These are phyloP conservation scores for Neoboletus subvelutipes DNA, from an alignment of 768 basidiomycete species.

Conservation along the genomic window DNA sequence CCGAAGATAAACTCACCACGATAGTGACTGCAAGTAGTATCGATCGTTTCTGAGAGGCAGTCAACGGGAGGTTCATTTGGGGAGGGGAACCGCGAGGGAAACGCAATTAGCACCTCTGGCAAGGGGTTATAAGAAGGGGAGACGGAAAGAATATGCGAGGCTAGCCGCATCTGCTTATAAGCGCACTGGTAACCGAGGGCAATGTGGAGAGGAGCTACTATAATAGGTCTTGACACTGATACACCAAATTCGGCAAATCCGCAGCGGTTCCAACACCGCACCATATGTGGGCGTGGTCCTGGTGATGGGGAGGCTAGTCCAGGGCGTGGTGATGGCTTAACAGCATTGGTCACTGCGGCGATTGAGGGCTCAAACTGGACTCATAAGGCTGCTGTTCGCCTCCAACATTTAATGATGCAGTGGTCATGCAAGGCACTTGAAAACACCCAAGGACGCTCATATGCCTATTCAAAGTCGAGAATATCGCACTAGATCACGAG, in stretches of 20 bases:
- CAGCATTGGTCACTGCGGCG: not conserved
- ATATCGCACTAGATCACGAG: not conserved
- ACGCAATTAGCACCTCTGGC: not conserved
- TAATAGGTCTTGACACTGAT: not conserved
- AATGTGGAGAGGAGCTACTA: not conserved
- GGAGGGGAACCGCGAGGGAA: not conserved
- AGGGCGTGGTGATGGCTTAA: not conserved
- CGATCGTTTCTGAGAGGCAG: slow-evolving; percentile 31
- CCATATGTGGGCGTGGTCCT: too few relatives aligned
- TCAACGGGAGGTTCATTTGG: slow-evolving; percentile 26
- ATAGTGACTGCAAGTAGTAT: slow-evolving; percentile 27
- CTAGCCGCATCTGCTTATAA: not conserved
- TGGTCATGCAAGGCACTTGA: too few relatives aligned
- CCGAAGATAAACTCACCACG: slow-evolving; percentile 17
- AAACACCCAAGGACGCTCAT: too few relatives aligned
- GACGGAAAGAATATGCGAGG: not conserved
- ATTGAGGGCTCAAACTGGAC: not conserved
- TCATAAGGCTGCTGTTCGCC: too few relatives aligned
- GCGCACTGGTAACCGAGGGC: not conserved
- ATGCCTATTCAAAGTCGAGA: not conserved
- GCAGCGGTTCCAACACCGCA: not conserved
- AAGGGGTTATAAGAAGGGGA: not conserved
- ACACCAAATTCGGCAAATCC: not conserved
- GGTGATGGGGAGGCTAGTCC: too few relatives aligned
- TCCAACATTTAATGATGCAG: too few relatives aligned